These are phyloP conservation scores for Gnaphalium uliginosum DNA, from an alignment of 129 eudicot species.

Conservation along the genomic window DNA sequence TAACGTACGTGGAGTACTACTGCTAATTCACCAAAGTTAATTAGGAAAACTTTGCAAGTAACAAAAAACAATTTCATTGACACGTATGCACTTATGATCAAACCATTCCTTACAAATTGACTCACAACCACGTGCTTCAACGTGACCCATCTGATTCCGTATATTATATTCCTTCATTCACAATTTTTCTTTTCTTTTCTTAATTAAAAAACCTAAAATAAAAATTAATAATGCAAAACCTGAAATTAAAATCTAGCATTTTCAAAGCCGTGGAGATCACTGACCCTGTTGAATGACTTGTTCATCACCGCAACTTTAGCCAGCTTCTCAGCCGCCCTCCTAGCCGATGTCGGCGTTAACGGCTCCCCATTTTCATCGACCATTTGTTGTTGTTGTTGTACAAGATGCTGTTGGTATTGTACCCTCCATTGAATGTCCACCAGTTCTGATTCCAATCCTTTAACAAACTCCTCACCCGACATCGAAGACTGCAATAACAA, in stretches of 20 bases:
- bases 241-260: slow-evolving; percentile 77
- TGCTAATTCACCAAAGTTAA: no score
- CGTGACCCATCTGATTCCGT: slow-evolving; percentile 23
- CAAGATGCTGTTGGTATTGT: slow-evolving; percentile 37
- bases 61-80: slow-evolving; percentile 18
- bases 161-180: slow-evolving; percentile 22
- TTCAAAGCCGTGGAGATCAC: slow-evolving; percentile 92
- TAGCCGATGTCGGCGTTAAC: slow-evolving; percentile 77
- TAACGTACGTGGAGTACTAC: no score
- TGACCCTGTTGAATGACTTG: slow-evolving; percentile 52
- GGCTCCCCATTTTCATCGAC: slow-evolving; percentile 76
- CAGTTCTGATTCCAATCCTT: slow-evolving; percentile 63
- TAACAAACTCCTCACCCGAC: slow-evolving; percentile 46
- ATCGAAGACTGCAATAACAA: slow-evolving; percentile 53
- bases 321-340: slow-evolving; percentile 74
- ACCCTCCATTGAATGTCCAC: slow-evolving; percentile 50
- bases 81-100: slow-evolving; percentile 19
- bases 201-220: not conserved
- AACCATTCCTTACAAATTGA: slow-evolving; percentile 24
- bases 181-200: slow-evolving; percentile 26
- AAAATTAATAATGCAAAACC: not conserved
- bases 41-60: no score
- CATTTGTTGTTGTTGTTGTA: slow-evolving; percentile 34
- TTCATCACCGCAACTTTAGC: slow-evolving; percentile 63
- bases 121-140: slow-evolving; percentile 24